Conservation (phyloP, 2,329 filamentous ascomycete genomes). For the Nemania abortiva region DNA sequence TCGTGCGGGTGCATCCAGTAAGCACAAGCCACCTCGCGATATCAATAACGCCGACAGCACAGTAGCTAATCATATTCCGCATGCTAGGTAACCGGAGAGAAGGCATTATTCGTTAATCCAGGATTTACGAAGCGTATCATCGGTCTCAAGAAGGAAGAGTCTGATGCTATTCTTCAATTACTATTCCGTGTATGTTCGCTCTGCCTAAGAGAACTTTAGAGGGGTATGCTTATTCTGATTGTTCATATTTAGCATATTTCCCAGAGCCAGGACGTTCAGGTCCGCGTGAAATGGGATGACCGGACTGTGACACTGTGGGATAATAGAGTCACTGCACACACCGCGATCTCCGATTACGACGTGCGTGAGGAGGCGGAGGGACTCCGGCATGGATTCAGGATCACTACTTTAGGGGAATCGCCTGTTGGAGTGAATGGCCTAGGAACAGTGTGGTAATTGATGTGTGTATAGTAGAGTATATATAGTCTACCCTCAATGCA, state of each 20-base stretch:
- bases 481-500: too few relatives aligned
- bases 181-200: slow-evolving; percentile 61
- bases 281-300: slow-evolving; percentile 73
- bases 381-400: slow-evolving; percentile 56
- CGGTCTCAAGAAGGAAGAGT: slow-evolving; percentile 75
- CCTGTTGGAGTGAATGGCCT: slow-evolving; percentile 55
- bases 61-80: slow-evolving; percentile 6
- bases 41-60: not conserved
- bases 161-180: slow-evolving; percentile 76
- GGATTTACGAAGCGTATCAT: slow-evolving; percentile 65
- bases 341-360: slow-evolving; percentile 60
- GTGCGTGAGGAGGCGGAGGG: slow-evolving; percentile 56
- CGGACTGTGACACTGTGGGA: slow-evolving; percentile 78
- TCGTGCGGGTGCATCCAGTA: slow-evolving; percentile 74
- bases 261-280: slow-evolving; percentile 74
- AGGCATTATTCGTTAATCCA: slow-evolving; percentile 75
- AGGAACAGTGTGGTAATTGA: slow-evolving; percentile 53
- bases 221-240: not conserved
- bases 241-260: slow-evolving; percentile 56
- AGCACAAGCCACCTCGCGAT: slow-evolving; percentile 13
- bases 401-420: slow-evolving; percentile 56
- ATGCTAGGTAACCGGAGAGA: slow-evolving; percentile 69
- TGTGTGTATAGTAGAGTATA: too few relatives aligned
- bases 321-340: slow-evolving; percentile 66
- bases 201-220: not conserved